phyloP scores from a whole-genome alignment of 1,139 yeast species.

The Lodderomyces margitis region DNA sequence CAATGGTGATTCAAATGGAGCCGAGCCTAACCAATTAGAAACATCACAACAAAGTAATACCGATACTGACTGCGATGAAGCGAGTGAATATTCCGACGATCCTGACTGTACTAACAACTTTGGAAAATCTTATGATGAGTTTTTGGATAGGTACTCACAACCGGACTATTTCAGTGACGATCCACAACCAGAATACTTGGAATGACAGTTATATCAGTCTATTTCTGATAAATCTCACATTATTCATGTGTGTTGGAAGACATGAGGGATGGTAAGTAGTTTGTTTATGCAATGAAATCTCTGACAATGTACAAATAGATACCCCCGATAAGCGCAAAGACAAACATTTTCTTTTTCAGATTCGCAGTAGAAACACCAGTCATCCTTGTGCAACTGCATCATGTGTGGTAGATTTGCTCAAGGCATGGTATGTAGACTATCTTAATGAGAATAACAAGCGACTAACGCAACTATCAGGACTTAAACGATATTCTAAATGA shows the following conservation, averaged over 20 bases:
- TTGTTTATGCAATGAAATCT: no score
- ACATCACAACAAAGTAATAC: conserved; percentile 7
- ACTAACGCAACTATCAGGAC: not conserved
- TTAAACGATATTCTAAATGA: conserved; percentile 30
- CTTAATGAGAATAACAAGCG: not conserved
- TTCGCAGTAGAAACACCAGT: no score
- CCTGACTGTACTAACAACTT: conserved; percentile 35
- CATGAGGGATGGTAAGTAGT: no score
- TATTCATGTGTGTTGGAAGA: no score
- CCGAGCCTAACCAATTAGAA: no score
- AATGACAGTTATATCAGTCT: no score
- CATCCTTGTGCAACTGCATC: not conserved
- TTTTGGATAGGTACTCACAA: conserved; percentile 24
- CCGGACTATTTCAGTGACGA: conserved; percentile 20
- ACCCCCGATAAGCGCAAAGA: no score
- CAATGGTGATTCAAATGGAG: not conserved
- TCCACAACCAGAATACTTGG: no score
- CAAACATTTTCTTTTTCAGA: no score
- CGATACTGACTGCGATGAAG: conserved; percentile 27
- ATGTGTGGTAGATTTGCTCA: conserved; percentile 51
- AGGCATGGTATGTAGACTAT: conserved; percentile 34
- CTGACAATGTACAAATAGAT: not conserved
- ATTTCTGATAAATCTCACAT: no score
- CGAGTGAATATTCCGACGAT: conserved; percentile 31
- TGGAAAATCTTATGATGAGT: conserved; percentile 38